These are phyloP conservation scores for Metschnikowia rubicola DNA, from an alignment of 805 yeast genomes.

Conservation along the genomic window DNA sequence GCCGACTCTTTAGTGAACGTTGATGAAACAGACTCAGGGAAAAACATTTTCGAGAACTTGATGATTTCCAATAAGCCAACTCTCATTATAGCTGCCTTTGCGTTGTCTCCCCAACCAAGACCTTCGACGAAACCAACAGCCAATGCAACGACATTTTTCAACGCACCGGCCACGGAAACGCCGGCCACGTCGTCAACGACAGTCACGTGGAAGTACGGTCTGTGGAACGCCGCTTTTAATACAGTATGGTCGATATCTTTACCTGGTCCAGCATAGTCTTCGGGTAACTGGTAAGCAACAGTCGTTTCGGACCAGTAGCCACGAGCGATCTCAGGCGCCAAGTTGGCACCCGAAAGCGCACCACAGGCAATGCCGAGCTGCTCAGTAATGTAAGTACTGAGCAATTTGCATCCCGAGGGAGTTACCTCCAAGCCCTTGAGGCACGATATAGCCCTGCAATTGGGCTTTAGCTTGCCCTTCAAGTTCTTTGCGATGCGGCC, in stretches of 20 bases:
- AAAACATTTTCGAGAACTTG: conserved; percentile 66
- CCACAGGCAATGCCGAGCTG: conserved; percentile 88
- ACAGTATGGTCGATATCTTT: conserved; percentile 67
- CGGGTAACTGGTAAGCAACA: conserved; percentile 80
- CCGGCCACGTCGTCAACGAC: conserved; percentile 94
- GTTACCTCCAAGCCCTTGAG: conserved; percentile 91
- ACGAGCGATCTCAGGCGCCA: conserved; percentile 95
- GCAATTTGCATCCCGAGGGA: conserved; percentile 77
- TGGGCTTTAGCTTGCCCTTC: conserved; percentile 67
- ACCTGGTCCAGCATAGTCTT: conserved; percentile 64
- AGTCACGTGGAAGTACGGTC: conserved; percentile 96
- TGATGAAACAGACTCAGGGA: conserved; percentile 51
- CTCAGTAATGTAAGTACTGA: conserved; percentile 76
- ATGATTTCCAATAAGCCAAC: conserved; percentile 90
- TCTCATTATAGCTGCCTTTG: conserved; percentile 96
- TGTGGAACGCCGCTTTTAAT: conserved; percentile 84
- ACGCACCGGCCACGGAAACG: conserved; percentile 93
- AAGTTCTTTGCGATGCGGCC: conserved; percentile 72
- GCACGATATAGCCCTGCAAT: conserved; percentile 88
- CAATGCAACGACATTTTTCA: conserved; percentile 92
- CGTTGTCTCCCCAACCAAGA: conserved; percentile 98
- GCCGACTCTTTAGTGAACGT: conserved; percentile 94
- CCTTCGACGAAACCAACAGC: conserved; percentile 98
- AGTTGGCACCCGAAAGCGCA: conserved; percentile 94
- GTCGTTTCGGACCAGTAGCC: conserved; percentile 98